These are phyloP conservation scores for Russula brevipes DNA, from an alignment of 768 basidiomycete genomes.

Conservation along the genomic window DNA sequence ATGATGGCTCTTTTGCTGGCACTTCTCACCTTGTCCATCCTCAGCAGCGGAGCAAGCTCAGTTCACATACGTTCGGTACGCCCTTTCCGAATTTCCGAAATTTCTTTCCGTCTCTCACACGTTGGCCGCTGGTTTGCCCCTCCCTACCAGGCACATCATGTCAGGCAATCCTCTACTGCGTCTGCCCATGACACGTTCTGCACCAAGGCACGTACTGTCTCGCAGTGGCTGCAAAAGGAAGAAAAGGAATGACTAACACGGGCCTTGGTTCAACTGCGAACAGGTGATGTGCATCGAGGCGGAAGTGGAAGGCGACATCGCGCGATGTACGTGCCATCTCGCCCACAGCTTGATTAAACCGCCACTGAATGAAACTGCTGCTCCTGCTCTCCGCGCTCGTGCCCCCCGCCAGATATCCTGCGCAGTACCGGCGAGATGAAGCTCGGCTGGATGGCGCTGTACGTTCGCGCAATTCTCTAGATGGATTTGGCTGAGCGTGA, in stretches of 20 bases:
- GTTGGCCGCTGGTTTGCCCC: too few relatives aligned
- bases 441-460: conserved; percentile 31
- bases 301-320: conserved; percentile 13
- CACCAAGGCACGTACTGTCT: not conserved
- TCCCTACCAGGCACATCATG: not conserved
- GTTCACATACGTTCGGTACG: not conserved
- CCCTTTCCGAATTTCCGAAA: not conserved
- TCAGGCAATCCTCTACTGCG: not conserved
- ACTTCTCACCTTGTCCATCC: not conserved
- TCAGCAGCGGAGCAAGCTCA: not conserved
- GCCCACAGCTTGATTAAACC: not conserved
- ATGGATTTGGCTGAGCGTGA: too few relatives aligned
- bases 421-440: conserved; percentile 17
- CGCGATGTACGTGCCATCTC: conserved; percentile 11
- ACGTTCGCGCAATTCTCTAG: not conserved
- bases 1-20: not conserved
- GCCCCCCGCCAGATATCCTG: conserved; percentile 19
- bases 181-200: conserved; percentile 9
- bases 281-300: conserved; percentile 21
- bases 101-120: too few relatives aligned
- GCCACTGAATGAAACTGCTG: too few relatives aligned
- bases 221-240: not conserved
- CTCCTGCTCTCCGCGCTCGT: not conserved
- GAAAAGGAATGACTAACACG: too few relatives aligned
- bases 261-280: not conserved